Evolutionary conservation across 768 basidiomycete genomes (phyloP).

Genomic region (Tylopilus felleus): DNA sequence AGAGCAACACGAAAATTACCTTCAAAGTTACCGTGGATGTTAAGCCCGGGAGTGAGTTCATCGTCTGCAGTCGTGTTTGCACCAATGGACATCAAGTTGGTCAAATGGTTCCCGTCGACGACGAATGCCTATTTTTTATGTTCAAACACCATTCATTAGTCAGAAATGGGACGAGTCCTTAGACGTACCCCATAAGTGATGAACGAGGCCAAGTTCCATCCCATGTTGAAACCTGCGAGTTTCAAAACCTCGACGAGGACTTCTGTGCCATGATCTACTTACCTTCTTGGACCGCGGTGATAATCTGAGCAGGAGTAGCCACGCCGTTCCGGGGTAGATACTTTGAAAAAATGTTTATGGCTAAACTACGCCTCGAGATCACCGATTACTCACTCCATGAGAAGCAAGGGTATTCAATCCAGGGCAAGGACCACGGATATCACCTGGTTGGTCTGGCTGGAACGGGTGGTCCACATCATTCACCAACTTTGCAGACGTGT

Average conservation of each 20-base stretch:
- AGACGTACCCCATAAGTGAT: conserved; percentile 20
- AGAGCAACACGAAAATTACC: conserved; percentile 1
- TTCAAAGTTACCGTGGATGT: conserved; percentile 23
- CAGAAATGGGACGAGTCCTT: neutral
- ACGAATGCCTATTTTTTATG: conserved; percentile 18
- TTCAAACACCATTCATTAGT: neutral
- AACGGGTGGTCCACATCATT: conserved; percentile 19
- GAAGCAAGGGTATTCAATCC: conserved; percentile 25
- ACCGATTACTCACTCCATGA: conserved; percentile 20
- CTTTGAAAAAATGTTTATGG: neutral
- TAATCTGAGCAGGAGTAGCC: conserved; percentile 23
- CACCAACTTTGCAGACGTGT: conserved; percentile 23
- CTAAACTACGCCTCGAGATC: neutral
- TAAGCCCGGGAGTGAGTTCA: conserved; percentile 17
- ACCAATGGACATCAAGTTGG: conserved; percentile 26
- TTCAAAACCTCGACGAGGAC: neutral
- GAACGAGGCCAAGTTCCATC: conserved; percentile 17
- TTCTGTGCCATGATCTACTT: neutral
- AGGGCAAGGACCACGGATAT: conserved; percentile 25
- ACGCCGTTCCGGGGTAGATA: conserved; percentile 20
- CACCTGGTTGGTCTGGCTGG: conserved; percentile 2
- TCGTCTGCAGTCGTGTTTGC: conserved; percentile 15
- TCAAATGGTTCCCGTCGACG: conserved; percentile 28
- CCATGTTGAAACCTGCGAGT: conserved; percentile 24
- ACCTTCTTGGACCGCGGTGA: conserved; percentile 23